Conservation (phyloP, 2,329 filamentous ascomycete genomes). For the Hyphodiscus sp. region DNA sequence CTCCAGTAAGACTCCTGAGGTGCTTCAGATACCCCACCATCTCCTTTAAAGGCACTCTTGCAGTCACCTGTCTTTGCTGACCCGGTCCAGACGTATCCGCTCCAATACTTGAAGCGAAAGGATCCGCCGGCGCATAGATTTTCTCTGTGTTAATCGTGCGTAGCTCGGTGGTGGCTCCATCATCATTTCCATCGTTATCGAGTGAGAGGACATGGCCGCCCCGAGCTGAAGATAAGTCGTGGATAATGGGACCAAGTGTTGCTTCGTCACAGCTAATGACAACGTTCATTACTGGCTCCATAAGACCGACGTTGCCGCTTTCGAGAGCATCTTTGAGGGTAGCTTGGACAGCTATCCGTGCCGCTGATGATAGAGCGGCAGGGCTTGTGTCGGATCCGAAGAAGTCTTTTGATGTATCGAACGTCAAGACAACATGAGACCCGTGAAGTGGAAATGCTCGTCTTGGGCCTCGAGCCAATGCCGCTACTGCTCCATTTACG, state of each 20-base stretch:
- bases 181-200: conserved; percentile 32
- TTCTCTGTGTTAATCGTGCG: conserved; percentile 58
- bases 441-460: conserved; percentile 75
- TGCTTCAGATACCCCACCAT: conserved; percentile 95
- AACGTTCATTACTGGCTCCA: conserved; percentile 92
- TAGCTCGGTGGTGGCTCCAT: conserved; percentile 9
- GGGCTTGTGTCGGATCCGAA: conserved; percentile 62
- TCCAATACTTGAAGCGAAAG: conserved; percentile 54
- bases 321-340: conserved; percentile 59
- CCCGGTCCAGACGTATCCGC: conserved; percentile 40
- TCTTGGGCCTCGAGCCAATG: conserved; percentile 76
- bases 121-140: conserved; percentile 85
- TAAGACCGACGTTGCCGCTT: conserved; percentile 53
- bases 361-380: conserved; percentile 61
- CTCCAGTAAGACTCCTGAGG: conserved; percentile 79
- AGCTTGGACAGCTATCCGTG: conserved; percentile 59
- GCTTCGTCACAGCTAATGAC: conserved; percentile 80
- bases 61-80: conserved; percentile 62
- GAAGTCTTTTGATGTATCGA: conserved; percentile 59
- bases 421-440: conserved; percentile 61
- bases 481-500: conserved; percentile 74
- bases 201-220: conserved; percentile 71
- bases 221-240: conserved; percentile 68
- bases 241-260: conserved; percentile 73
- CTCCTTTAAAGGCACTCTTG: conserved; percentile 86